A percentile compares a stretch with the other conserved stretches of the same genome.
Conservation (phyloP, 768 basidiomycete species). For the Neoboletus magnificus region DNA sequence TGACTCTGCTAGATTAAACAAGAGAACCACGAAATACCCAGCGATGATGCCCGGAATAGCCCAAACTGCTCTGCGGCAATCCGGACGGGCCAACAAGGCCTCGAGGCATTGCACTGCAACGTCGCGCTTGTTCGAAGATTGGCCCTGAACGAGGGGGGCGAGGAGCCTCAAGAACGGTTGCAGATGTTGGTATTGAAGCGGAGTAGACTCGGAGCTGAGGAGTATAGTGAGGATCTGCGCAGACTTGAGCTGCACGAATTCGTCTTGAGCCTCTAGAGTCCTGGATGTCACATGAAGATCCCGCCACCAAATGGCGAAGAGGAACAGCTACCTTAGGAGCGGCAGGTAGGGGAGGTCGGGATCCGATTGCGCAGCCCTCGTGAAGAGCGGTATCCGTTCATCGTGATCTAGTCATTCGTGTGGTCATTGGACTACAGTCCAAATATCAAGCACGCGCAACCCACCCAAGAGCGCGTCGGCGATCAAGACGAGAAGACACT, state of each 20-base stretch:
- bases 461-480: conserved; percentile 83
- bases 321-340: conserved; percentile 56
- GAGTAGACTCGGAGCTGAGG: conserved; percentile 56
- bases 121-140: conserved; percentile 70
- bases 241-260: conserved; percentile 91
- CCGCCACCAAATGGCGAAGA: background rate
- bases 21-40: conserved; percentile 45
- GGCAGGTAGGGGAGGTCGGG: conserved; percentile 79
- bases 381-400: conserved; percentile 78
- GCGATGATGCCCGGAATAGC: conserved; percentile 59
- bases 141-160: conserved; percentile 57
- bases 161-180: conserved; percentile 59
- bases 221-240: conserved; percentile 86
- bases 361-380: conserved; percentile 56
- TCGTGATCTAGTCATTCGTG: conserved; percentile 62
- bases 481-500: conserved; percentile 81
- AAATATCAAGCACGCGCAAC: conserved; percentile 16
- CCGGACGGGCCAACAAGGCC: conserved; percentile 74
- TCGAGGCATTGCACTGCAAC: conserved; percentile 91
- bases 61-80: conserved; percentile 83
- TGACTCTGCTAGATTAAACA: background rate
- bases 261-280: conserved; percentile 81
- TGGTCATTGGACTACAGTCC: background rate
- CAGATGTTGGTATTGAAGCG: conserved; percentile 50
- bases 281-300: conserved; percentile 38